These are phyloP conservation scores for Chaetomium strumarium DNA, from an alignment of 2,329 filamentous ascomycete genomes.

Conservation along the genomic window DNA sequence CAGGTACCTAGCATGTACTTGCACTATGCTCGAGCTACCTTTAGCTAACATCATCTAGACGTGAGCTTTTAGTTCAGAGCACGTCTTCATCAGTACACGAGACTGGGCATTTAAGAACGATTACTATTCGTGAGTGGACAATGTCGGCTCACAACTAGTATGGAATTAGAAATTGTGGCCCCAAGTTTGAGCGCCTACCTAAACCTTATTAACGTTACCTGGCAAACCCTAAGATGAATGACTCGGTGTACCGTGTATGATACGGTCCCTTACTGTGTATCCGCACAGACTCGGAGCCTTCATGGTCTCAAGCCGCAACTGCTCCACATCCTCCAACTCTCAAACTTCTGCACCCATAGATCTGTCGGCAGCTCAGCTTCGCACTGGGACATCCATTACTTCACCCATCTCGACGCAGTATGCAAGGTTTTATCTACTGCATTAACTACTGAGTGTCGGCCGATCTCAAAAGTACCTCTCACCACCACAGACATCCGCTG, in stretches of 20 bases:
- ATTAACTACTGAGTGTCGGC: constrained; percentile 17
- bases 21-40: no score
- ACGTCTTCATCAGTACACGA: no score
- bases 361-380: background rate
- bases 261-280: background rate
- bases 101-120: no score
- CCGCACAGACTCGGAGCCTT: no score
- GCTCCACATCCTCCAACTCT: background rate
- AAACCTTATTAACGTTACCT: background rate
- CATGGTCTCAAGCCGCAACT: background rate
- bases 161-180: no score
- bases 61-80: no score
- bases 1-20: no score
- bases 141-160: no score
- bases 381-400: background rate
- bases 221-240: no score
- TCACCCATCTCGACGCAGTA: constrained; percentile 1
- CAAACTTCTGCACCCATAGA: background rate
- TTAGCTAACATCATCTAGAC: no score
- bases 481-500: constrained; percentile 28
- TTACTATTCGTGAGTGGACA: no score
- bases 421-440: constrained; percentile 5
- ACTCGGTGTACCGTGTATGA: background rate
- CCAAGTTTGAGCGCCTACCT: no score
- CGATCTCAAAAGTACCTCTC: constrained; percentile 27